Percentiles rank a stretch among this genome's conserved stretches.
Conservation (phyloP, 2,329 filamentous ascomycete species). For the Venturia asperata region DNA sequence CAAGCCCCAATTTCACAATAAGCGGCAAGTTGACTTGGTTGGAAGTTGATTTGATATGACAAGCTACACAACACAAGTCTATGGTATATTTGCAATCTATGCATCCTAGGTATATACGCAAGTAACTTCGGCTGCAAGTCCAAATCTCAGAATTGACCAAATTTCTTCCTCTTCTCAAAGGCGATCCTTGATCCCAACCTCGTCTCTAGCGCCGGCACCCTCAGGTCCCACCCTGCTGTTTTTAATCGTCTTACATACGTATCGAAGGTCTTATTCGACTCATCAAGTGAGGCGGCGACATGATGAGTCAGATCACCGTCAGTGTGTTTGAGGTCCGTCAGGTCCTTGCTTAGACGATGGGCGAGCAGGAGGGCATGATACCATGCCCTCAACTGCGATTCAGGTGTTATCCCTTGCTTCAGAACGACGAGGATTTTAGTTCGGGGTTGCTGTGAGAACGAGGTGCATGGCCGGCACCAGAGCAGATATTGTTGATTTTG, state of each 20-base stretch:
- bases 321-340: not conserved
- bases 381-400: conserved; percentile 10
- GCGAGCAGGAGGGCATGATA: conserved; percentile 1
- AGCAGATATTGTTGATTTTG: not conserved
- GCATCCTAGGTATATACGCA: not conserved
- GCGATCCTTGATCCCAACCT: not conserved
- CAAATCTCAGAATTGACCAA: not conserved
- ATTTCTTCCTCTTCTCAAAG: not conserved
- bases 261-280: not conserved
- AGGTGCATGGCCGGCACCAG: not conserved
- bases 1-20: too few species aligned
- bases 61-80: not conserved
- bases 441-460: not conserved
- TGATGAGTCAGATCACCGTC: not conserved
- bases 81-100: not conserved
- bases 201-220: not conserved
- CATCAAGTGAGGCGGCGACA: not conserved
- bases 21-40: too few species aligned
- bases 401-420: conserved; percentile 4
- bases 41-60: too few species aligned
- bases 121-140: not conserved
- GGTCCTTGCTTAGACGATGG: not conserved
- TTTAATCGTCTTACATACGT: not conserved
- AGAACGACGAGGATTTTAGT: not conserved
- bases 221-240: not conserved